Percentiles rank a stretch among this genome's conserved stretches.
Evolutionary conservation across 345 rosid genomes (phyloP).

Genomic region (Aquilaria yunnanensis): DNA sequence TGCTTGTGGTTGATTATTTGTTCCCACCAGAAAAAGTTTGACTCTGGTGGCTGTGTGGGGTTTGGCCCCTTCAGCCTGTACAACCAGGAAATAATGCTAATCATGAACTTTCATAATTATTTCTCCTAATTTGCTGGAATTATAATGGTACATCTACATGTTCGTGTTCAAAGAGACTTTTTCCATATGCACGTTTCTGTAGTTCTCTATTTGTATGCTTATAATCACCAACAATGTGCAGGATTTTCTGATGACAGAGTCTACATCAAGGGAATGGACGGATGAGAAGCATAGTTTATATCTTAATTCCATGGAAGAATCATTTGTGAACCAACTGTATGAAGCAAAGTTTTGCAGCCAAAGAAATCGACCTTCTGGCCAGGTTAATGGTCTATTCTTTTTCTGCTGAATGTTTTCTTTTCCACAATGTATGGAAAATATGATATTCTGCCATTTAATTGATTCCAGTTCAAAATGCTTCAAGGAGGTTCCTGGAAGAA

Average conservation of each 20-base stretch:
- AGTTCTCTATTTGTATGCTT: too few relatives aligned
- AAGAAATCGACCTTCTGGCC: conserved; percentile 34
- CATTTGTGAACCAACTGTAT: conserved; percentile 73
- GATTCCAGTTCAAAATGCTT: conserved; percentile 62
- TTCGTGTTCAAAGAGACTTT: too few relatives aligned
- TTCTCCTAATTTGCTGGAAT: too few relatives aligned
- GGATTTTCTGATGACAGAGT: conserved; percentile 33
- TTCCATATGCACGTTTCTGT: too few relatives aligned
- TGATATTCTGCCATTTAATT: conserved; percentile 5
- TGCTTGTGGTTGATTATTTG: too few relatives aligned
- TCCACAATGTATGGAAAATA: background rate
- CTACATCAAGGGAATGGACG: conserved; percentile 59
- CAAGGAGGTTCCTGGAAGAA: conserved; percentile 64
- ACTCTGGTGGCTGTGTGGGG: too few relatives aligned
- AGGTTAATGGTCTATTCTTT: conserved; percentile 38
- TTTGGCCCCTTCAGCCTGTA: too few relatives aligned
- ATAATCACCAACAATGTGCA: conserved; percentile 7
- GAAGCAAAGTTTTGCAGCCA: conserved; percentile 33
- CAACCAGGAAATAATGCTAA: too few relatives aligned
- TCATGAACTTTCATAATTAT: too few relatives aligned
- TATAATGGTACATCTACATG: too few relatives aligned
- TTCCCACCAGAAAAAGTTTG: too few relatives aligned
- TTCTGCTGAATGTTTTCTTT: background rate
- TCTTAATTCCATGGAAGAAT: conserved; percentile 86
- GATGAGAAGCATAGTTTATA: conserved; percentile 85